Evolutionary conservation across 2,329 filamentous ascomycete species (phyloP).

Genomic region (Neofusicoccum parvum): DNA sequence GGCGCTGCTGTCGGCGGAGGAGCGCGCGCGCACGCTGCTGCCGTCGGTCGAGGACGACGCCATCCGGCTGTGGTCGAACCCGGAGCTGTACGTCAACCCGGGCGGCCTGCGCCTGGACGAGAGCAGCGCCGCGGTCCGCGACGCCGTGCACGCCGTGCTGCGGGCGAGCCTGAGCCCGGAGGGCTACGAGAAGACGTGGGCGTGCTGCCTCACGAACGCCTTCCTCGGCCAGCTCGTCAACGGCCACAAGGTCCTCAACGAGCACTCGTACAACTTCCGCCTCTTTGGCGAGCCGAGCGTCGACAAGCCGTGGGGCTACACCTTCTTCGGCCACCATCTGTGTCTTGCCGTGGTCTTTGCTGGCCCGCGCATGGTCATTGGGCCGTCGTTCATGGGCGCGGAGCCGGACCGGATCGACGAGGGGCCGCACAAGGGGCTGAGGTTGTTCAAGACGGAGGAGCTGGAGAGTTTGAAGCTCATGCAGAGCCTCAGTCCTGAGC

Average conservation of each 20-base stretch:
- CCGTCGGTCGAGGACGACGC: slow-evolving; percentile 7
- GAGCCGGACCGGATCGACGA: slow-evolving; percentile 75
- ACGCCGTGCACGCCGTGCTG: slow-evolving; percentile 53
- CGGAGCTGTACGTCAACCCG: slow-evolving; percentile 23
- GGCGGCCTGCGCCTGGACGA: slow-evolving; percentile 22
- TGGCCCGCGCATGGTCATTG: slow-evolving; percentile 65
- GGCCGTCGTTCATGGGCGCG: slow-evolving; percentile 77
- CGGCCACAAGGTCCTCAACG: slow-evolving; percentile 66
- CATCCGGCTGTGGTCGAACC: slow-evolving; percentile 22
- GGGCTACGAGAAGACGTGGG: slow-evolving; percentile 70
- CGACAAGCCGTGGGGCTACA: slow-evolving; percentile 66
- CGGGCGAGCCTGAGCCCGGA: slow-evolving; percentile 64
- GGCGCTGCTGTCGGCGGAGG: not conserved
- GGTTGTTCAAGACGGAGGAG: slow-evolving; percentile 68
- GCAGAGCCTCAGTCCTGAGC: slow-evolving; percentile 58
- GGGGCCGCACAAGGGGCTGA: slow-evolving; percentile 64
- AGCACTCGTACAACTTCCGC: slow-evolving; percentile 75
- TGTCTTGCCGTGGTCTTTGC: slow-evolving; percentile 72
- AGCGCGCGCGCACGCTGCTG: not conserved
- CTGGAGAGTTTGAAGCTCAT: slow-evolving; percentile 67
- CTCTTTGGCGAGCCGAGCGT: slow-evolving; percentile 60
- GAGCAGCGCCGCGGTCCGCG: not conserved
- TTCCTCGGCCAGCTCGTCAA: slow-evolving; percentile 71
- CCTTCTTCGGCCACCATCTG: slow-evolving; percentile 78
- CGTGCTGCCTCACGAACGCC: slow-evolving; percentile 58